These are phyloP conservation scores for Leishmania braziliensis DNA, from an alignment of 208 protist species.

Conservation along the genomic window DNA sequence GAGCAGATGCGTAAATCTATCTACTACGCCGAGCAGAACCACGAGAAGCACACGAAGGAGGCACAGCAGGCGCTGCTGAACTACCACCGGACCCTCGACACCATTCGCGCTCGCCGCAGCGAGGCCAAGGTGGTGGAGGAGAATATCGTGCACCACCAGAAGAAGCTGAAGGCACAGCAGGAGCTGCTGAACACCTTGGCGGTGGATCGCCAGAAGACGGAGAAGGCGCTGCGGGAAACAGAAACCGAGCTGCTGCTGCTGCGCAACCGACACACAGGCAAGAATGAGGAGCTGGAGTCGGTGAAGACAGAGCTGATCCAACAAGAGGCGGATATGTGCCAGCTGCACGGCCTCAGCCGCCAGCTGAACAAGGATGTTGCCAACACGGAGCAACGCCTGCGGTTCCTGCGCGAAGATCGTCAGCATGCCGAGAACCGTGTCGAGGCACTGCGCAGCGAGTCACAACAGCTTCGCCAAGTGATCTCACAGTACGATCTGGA, in stretches of 20 bases:
- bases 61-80: conserved; percentile 74
- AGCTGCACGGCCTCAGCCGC: conserved; percentile 76
- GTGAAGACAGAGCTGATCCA: conserved; percentile 95
- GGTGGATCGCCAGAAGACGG: conserved; percentile 95
- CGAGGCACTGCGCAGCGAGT: conserved; percentile 80
- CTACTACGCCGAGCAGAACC: conserved; percentile 92
- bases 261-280: conserved; percentile 92
- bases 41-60: conserved; percentile 76
- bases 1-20: conserved; percentile 91
- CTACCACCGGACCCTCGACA: conserved; percentile 94
- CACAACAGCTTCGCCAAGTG: conserved; percentile 92
- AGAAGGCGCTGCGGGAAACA: conserved; percentile 96
- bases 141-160: conserved; percentile 84
- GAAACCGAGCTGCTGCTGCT: conserved; percentile 95
- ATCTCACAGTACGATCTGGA: conserved; percentile 95
- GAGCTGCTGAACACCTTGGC: conserved; percentile 96
- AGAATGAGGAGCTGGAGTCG: conserved; percentile 94
- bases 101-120: conserved; percentile 88
- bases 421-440: conserved; percentile 53
- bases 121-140: conserved; percentile 90
- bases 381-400: conserved; percentile 78
- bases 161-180: conserved; percentile 97
- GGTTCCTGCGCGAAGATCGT: conserved; percentile 70
- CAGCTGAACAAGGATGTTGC: conserved; percentile 83
- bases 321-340: conserved; percentile 92